These are phyloP conservation scores for Aspergillus indologenus DNA, from an alignment of 495 filamentous ascomycete genomes.

Conservation along the genomic window DNA sequence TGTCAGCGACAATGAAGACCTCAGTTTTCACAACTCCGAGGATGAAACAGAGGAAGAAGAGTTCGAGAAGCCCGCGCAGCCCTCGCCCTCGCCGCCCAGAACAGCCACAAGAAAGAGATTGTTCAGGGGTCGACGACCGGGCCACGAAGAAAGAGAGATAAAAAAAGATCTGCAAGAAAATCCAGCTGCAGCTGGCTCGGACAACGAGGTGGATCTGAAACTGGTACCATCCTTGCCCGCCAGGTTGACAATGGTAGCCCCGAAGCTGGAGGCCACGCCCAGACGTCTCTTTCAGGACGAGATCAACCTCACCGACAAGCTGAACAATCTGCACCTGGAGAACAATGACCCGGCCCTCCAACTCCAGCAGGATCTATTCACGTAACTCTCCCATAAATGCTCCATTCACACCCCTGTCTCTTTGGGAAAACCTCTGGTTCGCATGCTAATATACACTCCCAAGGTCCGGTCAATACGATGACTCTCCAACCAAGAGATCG, in stretches of 20 bases:
- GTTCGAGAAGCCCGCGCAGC: slow-evolving; percentile 14
- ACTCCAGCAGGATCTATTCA: slow-evolving; percentile 19
- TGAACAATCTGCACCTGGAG: slow-evolving; percentile 24
- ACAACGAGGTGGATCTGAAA: slow-evolving; percentile 13
- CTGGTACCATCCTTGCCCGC: slow-evolving; percentile 24
- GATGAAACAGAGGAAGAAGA: slow-evolving; percentile 33
- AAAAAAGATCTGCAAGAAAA: slow-evolving; percentile 14
- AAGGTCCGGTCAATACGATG: background rate
- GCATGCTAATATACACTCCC: background rate
- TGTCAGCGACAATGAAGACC: slow-evolving; percentile 46
- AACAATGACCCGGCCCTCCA: slow-evolving; percentile 26
- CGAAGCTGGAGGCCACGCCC: slow-evolving; percentile 15
- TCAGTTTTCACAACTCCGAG: slow-evolving; percentile 39
- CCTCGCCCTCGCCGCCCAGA: slow-evolving; percentile 25
- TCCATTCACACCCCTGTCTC: background rate
- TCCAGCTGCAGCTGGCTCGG: background rate
- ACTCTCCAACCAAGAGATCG: slow-evolving; percentile 24
- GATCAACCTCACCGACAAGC: slow-evolving; percentile 24
- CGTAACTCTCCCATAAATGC: slow-evolving; percentile 20
- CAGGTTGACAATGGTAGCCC: slow-evolving; percentile 19
- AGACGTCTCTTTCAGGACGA: slow-evolving; percentile 25
- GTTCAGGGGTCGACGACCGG: slow-evolving; percentile 35
- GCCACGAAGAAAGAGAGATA: slow-evolving; percentile 16
- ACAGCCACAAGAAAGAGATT: slow-evolving; percentile 33
- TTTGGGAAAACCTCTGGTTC: background rate